Evolutionary conservation across 441 rosid genomes (phyloP).

Genomic region (Jatropha podagrica): DNA sequence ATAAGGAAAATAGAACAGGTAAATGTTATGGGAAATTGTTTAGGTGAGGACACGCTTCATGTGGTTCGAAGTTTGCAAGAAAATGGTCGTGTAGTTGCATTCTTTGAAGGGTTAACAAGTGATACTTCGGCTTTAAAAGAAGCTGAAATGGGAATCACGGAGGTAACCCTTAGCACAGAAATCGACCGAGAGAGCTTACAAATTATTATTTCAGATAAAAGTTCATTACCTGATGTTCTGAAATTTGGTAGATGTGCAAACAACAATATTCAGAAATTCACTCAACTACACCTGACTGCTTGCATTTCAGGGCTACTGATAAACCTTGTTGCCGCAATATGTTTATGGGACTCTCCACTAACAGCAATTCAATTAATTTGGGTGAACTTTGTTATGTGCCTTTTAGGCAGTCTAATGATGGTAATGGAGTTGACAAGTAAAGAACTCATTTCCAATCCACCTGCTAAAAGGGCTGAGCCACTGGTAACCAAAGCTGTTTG

Average conservation of each 20-base stretch:
- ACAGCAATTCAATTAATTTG: conserved; percentile 31
- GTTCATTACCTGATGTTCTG: conserved; percentile 13
- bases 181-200: conserved; percentile 24
- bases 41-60: conserved; percentile 14
- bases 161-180: conserved; percentile 10
- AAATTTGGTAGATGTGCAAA: conserved; percentile 26
- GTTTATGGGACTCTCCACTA: conserved; percentile 23
- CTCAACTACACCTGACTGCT: conserved; percentile 27
- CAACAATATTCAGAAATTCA: conserved; percentile 33
- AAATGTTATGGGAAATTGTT: conserved; percentile 20
- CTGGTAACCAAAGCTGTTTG: conserved; percentile 23
- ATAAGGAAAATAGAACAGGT: conserved; percentile 9
- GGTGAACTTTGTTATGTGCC: conserved; percentile 16
- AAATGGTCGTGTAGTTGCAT: conserved; percentile 27
- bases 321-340: conserved; percentile 23
- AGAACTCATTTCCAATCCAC: background rate
- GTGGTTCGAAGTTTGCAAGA: conserved; percentile 14
- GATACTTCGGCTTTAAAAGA: conserved; percentile 27
- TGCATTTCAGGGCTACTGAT: conserved; percentile 31
- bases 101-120: conserved; percentile 26
- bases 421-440: conserved; percentile 22
- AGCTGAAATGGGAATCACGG: conserved; percentile 33
- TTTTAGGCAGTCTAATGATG: conserved; percentile 35
- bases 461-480: conserved; percentile 14
- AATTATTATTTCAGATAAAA: conserved; percentile 16